Percentiles rank a stretch among this genome's conserved stretches.
Evolutionary conservation across 352 stramenopile species (phyloP).

Genomic region (Pythium apleroticum): DNA sequence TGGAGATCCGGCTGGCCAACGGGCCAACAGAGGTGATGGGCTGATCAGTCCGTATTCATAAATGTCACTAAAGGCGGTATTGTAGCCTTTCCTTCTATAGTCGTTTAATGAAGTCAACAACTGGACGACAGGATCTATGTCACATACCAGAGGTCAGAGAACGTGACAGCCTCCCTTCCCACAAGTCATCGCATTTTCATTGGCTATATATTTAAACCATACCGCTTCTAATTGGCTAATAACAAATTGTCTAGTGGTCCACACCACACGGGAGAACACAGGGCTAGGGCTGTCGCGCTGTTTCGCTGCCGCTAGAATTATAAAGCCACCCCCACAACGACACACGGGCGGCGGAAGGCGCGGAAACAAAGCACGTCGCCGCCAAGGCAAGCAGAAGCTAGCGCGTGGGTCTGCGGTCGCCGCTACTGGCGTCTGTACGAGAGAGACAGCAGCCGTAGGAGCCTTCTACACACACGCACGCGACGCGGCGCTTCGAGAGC

Average conservation of each 20-base stretch:
- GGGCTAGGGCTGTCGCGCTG: constrained; percentile 1
- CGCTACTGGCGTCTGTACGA: background rate
- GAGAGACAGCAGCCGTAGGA: background rate
- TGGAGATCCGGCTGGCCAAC: background rate
- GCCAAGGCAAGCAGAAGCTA: background rate
- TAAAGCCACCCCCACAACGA: constrained; percentile 10
- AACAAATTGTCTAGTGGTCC: constrained; percentile 5
- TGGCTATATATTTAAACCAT: constrained; percentile 8
- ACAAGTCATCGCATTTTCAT: background rate
- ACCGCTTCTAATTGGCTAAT: constrained; percentile 8
- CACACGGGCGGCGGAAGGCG: constrained; percentile 4
- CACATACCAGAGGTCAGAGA: constrained; percentile 9
- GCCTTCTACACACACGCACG: background rate
- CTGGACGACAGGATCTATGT: constrained; percentile 14
- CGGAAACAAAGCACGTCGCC: constrained; percentile 14
- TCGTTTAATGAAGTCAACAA: background rate
- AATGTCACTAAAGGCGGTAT: constrained; percentile 24
- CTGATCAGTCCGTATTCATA: background rate
- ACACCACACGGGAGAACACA: constrained; percentile 6
- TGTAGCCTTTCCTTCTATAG: constrained; percentile 3
- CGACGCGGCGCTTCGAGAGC: background rate
- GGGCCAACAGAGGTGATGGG: background rate
- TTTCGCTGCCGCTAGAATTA: constrained; percentile 15
- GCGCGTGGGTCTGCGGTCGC: constrained; percentile 1
- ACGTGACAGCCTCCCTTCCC: background rate